Conservation (phyloP, 257 asterid species). For the Solanum neorickii region DNA sequence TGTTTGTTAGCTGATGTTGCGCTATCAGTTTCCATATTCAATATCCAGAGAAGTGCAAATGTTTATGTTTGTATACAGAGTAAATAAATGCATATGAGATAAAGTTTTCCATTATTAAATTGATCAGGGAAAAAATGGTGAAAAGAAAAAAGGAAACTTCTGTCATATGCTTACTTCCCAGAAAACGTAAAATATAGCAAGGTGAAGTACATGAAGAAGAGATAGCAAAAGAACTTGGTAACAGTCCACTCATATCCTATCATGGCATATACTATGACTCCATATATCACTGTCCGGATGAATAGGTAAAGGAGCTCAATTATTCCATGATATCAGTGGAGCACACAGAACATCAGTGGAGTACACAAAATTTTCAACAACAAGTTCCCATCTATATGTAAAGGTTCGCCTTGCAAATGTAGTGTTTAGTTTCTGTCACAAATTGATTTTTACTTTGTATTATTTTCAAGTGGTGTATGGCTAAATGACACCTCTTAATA, state of each 20-base stretch:
- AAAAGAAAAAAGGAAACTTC: background rate
- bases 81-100: background rate
- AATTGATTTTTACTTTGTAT: background rate
- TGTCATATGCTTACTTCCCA: background rate
- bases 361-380: background rate
- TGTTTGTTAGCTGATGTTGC: background rate
- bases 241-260: conserved; percentile 6
- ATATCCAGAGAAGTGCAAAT: background rate
- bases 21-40: background rate
- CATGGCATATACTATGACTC: conserved; percentile 3
- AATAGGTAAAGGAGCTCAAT: conserved; percentile 6
- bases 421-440: background rate
- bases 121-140: background rate
- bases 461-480: background rate
- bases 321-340: background rate
- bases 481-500: background rate
- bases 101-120: background rate
- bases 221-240: conserved; percentile 4
- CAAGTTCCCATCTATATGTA: background rate
- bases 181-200: background rate
- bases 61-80: background rate
- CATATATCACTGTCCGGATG: background rate
- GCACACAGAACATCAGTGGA: background rate
- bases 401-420: background rate
- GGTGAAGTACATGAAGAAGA: conserved; percentile 11